Conservation (phyloP, 306 rosid species). For the Dalbergia cochinchinensis region DNA sequence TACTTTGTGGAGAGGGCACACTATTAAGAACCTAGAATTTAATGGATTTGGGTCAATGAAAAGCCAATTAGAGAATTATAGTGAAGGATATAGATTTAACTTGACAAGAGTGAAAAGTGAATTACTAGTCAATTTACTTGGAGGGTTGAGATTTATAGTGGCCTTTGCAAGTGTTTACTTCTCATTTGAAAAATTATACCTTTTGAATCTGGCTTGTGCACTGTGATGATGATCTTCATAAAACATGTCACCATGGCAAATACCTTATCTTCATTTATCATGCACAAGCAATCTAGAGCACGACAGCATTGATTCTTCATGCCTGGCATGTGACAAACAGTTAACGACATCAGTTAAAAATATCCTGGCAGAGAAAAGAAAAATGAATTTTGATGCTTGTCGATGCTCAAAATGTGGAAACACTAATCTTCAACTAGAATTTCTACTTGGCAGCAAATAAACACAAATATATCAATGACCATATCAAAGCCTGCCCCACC, state of each 20-base stretch:
- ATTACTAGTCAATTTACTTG: not conserved
- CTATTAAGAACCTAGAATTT: constrained; percentile 45
- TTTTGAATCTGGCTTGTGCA: not conserved
- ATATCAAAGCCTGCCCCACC: constrained; percentile 21
- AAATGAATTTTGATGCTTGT: constrained; percentile 35
- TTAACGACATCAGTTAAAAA: constrained; percentile 20
- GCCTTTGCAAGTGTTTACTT: constrained; percentile 1
- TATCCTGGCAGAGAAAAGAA: constrained; percentile 37
- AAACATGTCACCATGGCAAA: constrained; percentile 36
- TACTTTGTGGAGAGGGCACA: constrained; percentile 47
- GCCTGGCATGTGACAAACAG: constrained; percentile 40
- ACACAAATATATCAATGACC: not conserved
- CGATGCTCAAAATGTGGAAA: constrained; percentile 36
- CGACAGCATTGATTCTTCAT: constrained; percentile 43
- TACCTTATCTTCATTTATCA: constrained; percentile 32
- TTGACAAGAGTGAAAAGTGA: constrained; percentile 15
- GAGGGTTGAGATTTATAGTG: constrained; percentile 2
- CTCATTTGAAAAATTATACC: not conserved
- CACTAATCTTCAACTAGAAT: constrained; percentile 4
- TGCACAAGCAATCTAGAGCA: constrained; percentile 28
- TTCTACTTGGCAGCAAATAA: not conserved
- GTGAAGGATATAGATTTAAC: constrained; percentile 1
- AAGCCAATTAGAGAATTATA: constrained; percentile 19
- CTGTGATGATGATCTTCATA: constrained; percentile 27
- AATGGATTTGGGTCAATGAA: constrained; percentile 27